Percentiles rank a stretch among this genome's conserved stretches.
Evolutionary conservation across 805 yeast genomes (phyloP).

Genomic region (Candida chauliodis): DNA sequence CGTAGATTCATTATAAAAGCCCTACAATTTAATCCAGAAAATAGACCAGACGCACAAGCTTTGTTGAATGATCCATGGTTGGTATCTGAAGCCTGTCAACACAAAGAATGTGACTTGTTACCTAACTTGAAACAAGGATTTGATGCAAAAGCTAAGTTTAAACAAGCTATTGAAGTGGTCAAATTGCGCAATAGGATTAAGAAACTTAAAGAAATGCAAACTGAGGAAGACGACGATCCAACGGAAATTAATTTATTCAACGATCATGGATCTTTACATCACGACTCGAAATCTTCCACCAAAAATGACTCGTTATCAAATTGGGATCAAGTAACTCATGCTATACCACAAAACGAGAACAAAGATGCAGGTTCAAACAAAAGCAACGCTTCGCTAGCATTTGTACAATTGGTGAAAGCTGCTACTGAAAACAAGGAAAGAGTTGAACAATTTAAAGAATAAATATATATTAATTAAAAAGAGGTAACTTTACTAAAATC

Average conservation of each 20-base stretch:
- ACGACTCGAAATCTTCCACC: not conserved
- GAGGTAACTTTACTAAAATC: slow-evolving; percentile 32
- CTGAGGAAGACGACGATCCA: slow-evolving; percentile 54
- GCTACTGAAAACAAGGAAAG: slow-evolving; percentile 60
- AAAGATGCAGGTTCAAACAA: no score
- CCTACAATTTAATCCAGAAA: slow-evolving; percentile 61
- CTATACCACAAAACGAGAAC: slow-evolving; percentile 18
- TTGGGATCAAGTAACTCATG: slow-evolving; percentile 28
- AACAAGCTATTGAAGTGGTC: slow-evolving; percentile 82
- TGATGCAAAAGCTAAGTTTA: slow-evolving; percentile 79
- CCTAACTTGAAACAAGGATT: slow-evolving; percentile 78
- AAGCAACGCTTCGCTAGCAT: slow-evolving; percentile 39
- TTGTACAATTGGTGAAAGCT: slow-evolving; percentile 67
- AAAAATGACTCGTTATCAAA: slow-evolving; percentile 15
- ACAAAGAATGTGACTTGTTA: slow-evolving; percentile 63
- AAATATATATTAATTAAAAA: slow-evolving; percentile 1
- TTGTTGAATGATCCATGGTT: slow-evolving; percentile 73
- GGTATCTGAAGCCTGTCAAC: slow-evolving; percentile 44
- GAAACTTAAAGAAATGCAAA: slow-evolving; percentile 61
- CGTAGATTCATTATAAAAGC: slow-evolving; percentile 71
- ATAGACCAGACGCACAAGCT: slow-evolving; percentile 66
- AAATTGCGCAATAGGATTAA: slow-evolving; percentile 75
- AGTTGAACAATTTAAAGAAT: slow-evolving; percentile 19
- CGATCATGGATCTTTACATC: slow-evolving; percentile 24
- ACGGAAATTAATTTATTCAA: slow-evolving; percentile 42